These are phyloP conservation scores for Phytopythium vexans DNA, from an alignment of 352 stramenopile genomes.

Conservation along the genomic window DNA sequence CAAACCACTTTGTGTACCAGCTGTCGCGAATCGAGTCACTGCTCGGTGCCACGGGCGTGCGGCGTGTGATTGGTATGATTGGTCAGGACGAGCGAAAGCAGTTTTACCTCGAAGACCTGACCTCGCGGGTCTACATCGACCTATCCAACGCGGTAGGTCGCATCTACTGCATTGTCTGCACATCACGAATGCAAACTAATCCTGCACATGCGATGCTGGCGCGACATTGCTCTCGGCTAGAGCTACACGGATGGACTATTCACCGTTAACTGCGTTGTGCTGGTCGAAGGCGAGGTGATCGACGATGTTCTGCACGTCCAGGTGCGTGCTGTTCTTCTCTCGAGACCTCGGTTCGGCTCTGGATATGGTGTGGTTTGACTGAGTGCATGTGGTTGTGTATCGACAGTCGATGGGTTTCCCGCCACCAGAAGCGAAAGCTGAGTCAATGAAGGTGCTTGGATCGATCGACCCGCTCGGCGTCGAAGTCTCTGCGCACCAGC, in stretches of 20 bases:
- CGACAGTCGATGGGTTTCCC: constrained; percentile 87
- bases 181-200: no score
- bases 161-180: no score
- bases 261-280: constrained; percentile 90
- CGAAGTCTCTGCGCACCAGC: constrained; percentile 75
- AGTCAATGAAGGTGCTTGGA: constrained; percentile 72
- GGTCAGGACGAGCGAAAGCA: constrained; percentile 78
- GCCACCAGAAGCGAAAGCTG: constrained; percentile 78
- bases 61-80: constrained; percentile 83
- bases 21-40: constrained; percentile 87
- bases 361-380: not conserved
- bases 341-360: not conserved
- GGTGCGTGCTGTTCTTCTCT: constrained; percentile 26
- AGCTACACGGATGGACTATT: constrained; percentile 87
- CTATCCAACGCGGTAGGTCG: constrained; percentile 51
- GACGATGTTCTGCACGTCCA: constrained; percentile 90
- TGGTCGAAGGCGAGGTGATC: constrained; percentile 93
- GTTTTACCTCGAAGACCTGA: constrained; percentile 82
- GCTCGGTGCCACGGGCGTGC: constrained; percentile 70
- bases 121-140: constrained; percentile 77
- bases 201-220: no score
- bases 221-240: constrained; percentile 13
- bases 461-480: constrained; percentile 80
- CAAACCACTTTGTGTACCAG: constrained; percentile 14
- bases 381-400: not conserved